Evolutionary conservation across 2,329 filamentous ascomycete genomes (phyloP).

Genomic region (Pestalotiopsis fici): DNA sequence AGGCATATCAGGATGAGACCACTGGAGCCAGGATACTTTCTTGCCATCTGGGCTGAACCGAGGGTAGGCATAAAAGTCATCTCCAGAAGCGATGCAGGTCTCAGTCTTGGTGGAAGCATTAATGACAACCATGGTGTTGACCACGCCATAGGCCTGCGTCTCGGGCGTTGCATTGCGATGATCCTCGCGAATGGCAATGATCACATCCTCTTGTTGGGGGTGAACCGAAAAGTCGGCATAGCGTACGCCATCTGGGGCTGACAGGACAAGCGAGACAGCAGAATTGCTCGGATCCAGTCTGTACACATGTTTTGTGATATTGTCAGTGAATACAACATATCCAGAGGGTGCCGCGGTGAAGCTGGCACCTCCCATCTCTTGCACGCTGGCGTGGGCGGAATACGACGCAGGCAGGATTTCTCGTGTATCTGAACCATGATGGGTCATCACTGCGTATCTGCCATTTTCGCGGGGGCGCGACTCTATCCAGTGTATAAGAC

Average conservation of each 20-base stretch:
- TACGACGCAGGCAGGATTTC: neutral
- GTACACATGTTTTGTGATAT: neutral
- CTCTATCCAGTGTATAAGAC: neutral
- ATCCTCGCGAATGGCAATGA: neutral
- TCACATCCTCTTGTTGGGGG: neutral
- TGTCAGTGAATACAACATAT: neutral
- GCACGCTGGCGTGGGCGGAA: neutral
- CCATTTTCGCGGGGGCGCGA: neutral
- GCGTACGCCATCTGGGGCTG: neutral
- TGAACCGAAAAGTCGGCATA: neutral
- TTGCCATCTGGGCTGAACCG: neutral
- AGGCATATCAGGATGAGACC: neutral
- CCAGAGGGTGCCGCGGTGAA: neutral
- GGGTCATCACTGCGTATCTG: neutral
- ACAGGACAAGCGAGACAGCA: neutral
- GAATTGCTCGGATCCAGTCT: neutral
- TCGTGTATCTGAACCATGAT: neutral
- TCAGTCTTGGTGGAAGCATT: neutral
- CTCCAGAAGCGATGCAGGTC: neutral
- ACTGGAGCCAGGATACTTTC: neutral
- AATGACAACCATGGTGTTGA: neutral
- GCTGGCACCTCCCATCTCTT: neutral
- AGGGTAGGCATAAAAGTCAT: neutral
- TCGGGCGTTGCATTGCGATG: neutral
- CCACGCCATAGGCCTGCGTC: neutral